A percentile compares a stretch with the other conserved stretches of the same genome.
phyloP scores from a whole-genome alignment of 139 green algal genomes.

The Cymbomonas tetramitiformis region DNA sequence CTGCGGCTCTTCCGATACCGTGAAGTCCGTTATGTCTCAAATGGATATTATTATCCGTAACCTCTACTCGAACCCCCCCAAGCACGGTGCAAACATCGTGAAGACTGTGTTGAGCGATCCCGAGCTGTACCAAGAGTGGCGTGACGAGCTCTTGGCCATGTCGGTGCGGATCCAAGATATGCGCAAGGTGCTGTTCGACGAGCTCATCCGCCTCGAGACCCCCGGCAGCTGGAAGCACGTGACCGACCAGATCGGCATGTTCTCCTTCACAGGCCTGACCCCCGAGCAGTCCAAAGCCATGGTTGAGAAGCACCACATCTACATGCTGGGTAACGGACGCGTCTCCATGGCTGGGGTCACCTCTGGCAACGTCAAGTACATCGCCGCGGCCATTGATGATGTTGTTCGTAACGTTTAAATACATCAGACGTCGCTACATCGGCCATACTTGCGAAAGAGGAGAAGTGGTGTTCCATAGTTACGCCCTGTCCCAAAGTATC shows the following conservation, averaged over 20 bases:
- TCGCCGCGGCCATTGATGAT: slow-evolving; percentile 85
- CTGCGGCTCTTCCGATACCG: background rate
- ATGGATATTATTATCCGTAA: slow-evolving; percentile 27
- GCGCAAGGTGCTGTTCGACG: background rate
- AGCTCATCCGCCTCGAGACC: background rate
- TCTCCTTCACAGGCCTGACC: slow-evolving; percentile 79
- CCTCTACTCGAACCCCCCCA: slow-evolving; percentile 37
- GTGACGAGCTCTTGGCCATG: too few relatives aligned
- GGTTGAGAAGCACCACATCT: slow-evolving; percentile 82
- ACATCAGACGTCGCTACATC: too few relatives aligned
- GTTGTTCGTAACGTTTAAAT: too few relatives aligned
- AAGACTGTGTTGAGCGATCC: slow-evolving; percentile 22
- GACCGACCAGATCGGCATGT: slow-evolving; percentile 84
- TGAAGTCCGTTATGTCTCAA: slow-evolving; percentile 17
- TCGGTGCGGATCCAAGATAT: background rate
- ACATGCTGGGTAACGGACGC: slow-evolving; percentile 91
- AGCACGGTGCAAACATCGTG: slow-evolving; percentile 29
- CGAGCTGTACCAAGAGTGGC: too few relatives aligned
- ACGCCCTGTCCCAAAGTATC: too few relatives aligned
- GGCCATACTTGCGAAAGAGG: too few relatives aligned
- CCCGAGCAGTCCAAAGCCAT: slow-evolving; percentile 82
- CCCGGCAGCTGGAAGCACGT: slow-evolving; percentile 34
- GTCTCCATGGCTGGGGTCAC: slow-evolving; percentile 87
- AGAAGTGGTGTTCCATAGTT: too few relatives aligned
- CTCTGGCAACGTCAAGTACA: slow-evolving; percentile 60